These are phyloP conservation scores for Populus trichocarpa DNA, from an alignment of 441 rosid species.

Conservation along the genomic window DNA sequence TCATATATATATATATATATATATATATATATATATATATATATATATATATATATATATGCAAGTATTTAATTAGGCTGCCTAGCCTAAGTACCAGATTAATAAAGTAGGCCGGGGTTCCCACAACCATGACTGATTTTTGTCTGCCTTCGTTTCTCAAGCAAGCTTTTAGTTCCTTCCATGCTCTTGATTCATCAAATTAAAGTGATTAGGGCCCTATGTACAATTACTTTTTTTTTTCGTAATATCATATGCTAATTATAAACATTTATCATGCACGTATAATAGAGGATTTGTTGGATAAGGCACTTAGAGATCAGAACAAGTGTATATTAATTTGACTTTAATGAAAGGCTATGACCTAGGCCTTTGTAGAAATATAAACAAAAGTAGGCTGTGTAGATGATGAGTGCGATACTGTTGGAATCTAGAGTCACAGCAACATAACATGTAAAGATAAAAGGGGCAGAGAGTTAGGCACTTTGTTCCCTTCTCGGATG, in stretches of 20 bases:
- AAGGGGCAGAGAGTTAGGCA: slow-evolving; percentile 6
- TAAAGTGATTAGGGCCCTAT: neutral
- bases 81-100: slow-evolving; percentile 1
- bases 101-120: slow-evolving; percentile 15
- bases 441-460: neutral
- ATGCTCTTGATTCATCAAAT: neutral
- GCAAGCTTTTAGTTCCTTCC: neutral
- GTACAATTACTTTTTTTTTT: neutral
- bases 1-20: neutral
- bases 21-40: neutral
- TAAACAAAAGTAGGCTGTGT: neutral
- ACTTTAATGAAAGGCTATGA: slow-evolving; percentile 16
- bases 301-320: slow-evolving; percentile 18
- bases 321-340: slow-evolving; percentile 2
- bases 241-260: no score
- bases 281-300: slow-evolving; percentile 20
- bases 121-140: slow-evolving; percentile 21
- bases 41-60: neutral
- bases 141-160: slow-evolving; percentile 17
- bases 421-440: slow-evolving; percentile 37
- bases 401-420: slow-evolving; percentile 22
- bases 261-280: neutral
- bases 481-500: slow-evolving; percentile 24
- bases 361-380: neutral
- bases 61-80: neutral